phyloP scores from a whole-genome alignment of 345 rosid genomes.

The Nephelium lappaceum region DNA sequence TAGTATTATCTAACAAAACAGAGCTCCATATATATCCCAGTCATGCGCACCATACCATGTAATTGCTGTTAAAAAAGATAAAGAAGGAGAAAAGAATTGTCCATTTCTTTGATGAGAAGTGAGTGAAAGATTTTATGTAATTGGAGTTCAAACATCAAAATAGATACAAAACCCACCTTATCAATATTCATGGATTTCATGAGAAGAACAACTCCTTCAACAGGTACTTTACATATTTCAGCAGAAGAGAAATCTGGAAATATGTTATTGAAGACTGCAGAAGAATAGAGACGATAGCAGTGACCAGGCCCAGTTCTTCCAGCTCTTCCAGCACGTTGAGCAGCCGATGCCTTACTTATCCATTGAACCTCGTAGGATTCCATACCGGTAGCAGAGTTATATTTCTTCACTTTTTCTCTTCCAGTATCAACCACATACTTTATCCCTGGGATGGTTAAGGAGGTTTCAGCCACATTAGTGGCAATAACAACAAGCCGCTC shows the following conservation, averaged over 20 bases:
- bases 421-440: constrained; percentile 97
- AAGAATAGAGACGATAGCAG: constrained; percentile 86
- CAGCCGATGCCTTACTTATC: constrained; percentile 94
- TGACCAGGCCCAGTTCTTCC: constrained; percentile 98
- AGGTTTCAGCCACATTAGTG: constrained; percentile 98
- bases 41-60: not conserved
- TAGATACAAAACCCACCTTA: constrained; percentile 49
- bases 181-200: constrained; percentile 85
- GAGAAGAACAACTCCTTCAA: constrained; percentile 81
- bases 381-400: constrained; percentile 71
- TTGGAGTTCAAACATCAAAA: not conserved
- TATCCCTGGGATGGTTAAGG: constrained; percentile 90
- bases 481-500: constrained; percentile 86
- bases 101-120: constrained; percentile 6
- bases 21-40: not conserved
- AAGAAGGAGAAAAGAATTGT: not conserved
- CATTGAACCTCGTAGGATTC: constrained; percentile 76
- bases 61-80: not conserved
- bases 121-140: not conserved
- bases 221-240: constrained; percentile 83
- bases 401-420: constrained; percentile 81
- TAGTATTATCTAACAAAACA: not conserved
- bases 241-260: constrained; percentile 75
- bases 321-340: constrained; percentile 96
- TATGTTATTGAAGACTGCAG: constrained; percentile 73